Percentiles rank a stretch among this genome's conserved stretches.
Evolutionary conservation across 2,329 filamentous ascomycete species (phyloP).

Genomic region (Penicillium sp.): DNA sequence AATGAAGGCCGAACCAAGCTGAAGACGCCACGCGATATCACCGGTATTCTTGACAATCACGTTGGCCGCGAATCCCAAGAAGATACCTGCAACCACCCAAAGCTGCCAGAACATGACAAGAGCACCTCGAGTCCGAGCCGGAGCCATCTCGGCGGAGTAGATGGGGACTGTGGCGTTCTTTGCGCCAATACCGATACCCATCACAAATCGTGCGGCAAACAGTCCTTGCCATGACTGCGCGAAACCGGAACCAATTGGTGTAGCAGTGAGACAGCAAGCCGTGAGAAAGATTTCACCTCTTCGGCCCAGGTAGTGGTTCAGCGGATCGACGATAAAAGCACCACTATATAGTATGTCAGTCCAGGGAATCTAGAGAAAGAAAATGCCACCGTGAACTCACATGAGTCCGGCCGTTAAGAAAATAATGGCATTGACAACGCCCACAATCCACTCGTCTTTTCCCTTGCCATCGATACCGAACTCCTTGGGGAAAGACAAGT

Average conservation of each 20-base stretch:
- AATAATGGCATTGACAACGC: conserved; percentile 60
- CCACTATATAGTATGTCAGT: conserved; percentile 36
- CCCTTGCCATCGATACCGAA: conserved; percentile 42
- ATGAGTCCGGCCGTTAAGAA: conserved; percentile 33
- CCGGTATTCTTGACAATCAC: conserved; percentile 59
- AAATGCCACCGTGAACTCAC: conserved; percentile 36
- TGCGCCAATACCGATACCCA: conserved; percentile 61
- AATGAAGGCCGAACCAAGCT: conserved; percentile 62
- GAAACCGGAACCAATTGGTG: conserved; percentile 64
- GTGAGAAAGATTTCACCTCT: conserved; percentile 63
- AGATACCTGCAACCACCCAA: conserved; percentile 51
- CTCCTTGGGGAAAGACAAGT: conserved; percentile 47
- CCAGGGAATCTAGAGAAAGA: conserved; percentile 34
- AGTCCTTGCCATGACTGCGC: conserved; percentile 58
- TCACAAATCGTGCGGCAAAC: conserved; percentile 53
- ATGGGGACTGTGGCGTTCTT: conserved; percentile 56
- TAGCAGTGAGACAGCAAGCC: conserved; percentile 61
- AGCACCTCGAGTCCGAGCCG: conserved; percentile 53
- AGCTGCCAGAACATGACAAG: conserved; percentile 55
- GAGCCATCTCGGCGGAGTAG: conserved; percentile 55
- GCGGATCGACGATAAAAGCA: conserved; percentile 64
- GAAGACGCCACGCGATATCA: conserved; percentile 59
- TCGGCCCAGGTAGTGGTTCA: conserved; percentile 59
- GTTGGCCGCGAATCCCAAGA: conserved; percentile 64
- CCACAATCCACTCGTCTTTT: conserved; percentile 57